Base-by-base conservation (phyloP, 2,329 filamentous ascomycete genomes). In the Juglanconis juglandina region DNA sequence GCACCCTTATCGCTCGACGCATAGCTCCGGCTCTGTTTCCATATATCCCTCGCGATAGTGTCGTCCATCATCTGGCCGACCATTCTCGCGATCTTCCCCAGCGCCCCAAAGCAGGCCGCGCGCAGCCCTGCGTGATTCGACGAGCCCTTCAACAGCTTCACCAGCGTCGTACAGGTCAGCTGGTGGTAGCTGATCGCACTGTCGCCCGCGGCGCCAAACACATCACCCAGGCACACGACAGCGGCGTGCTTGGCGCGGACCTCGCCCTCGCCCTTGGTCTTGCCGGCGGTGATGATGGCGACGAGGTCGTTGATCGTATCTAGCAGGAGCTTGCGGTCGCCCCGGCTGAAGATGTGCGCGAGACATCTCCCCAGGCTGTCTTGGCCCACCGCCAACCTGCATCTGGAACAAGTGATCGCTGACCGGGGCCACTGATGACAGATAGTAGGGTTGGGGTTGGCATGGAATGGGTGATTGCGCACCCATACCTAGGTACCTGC, bases 241-340 rank as follows among this genome's bases (percentile, higher is more conserved):
- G 94, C 94, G 5, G 92, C 92, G 82, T 97, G 93, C 74, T 91
- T 96, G 3, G 87, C 84, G 69, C 87, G 87, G 55, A 89, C 73
- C 68, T 96, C 92, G 66, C 86, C 87, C 60, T 97, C 93, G 56
- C 78, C 78, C 72, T 88, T 89, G 39, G 81, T 81, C 73, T 96
- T 97, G 24, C 88, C 86, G 52, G 83, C 83, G 62, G 87, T 87
- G 50, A 96, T 73, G 59, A 96, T 87, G 10, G 77, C 80, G 9
- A 93, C 81, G 10, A 98, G 80, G 66, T 98, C 94, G 69, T 95
- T 96, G 71, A 98, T 90, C 0, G 92, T 96, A 74, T 99, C 95
- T 71, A 96, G 97, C 2, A 99, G 83, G 54, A 96, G 82, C 72
- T 96, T 96, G 65, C 94, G 85, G 75, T 97, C 94, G 11, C 95